Evolutionary conservation across 2,329 filamentous ascomycete genomes (phyloP), one percentile per base, ranked within the genome.

Genomic region (Aspergillus flavus): DNA sequence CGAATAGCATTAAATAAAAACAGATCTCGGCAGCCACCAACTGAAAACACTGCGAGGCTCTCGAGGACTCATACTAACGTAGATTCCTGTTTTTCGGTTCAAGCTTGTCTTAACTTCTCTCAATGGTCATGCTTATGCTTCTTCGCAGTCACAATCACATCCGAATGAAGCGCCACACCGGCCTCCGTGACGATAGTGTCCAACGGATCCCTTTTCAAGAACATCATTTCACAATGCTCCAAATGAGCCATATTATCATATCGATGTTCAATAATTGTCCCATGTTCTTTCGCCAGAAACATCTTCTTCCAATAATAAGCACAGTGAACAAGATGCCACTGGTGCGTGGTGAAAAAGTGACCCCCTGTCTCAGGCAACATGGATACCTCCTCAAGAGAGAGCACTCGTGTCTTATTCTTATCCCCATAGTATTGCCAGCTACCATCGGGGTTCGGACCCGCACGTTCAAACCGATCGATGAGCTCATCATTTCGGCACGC

Each of bases 301-400:
- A 66, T 45, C 64, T 77, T 77, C 50, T 69, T 68, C 76, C 76
- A 78, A 62, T 77, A 76, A 34, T 71, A 77, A 4, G 71, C 54
- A 61, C 76, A 78, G 57, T 77, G 76, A 1, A 67, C 64, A 0
- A 75, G 58, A 61, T 78, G 75, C 75, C 76, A 78, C 2, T 69
- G 50, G 11, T 63, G 54, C 19, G 67, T 67, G 3, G 65, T 55
- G 43, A 64, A 73, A 56, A 72, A 73, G 14, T 50, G 61, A 9
- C 39, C 65, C 10, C 43, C 57, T 57, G 59, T 55, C 58, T 69
- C 67, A 30, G 62, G 69, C 56, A 76, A 55, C 53, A 69, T 46
- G 1, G 64, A 56, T 1, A 73, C 60, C 3, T 71, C 58, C 7
- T 59, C 43, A 14, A 63, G 34, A 30, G 52, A 66, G 16, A 76